Percentiles rank a stretch among this genome's conserved stretches.
These are phyloP conservation scores for Podaxis sp. DNA, from an alignment of 768 basidiomycete species.

Conservation along the genomic window DNA sequence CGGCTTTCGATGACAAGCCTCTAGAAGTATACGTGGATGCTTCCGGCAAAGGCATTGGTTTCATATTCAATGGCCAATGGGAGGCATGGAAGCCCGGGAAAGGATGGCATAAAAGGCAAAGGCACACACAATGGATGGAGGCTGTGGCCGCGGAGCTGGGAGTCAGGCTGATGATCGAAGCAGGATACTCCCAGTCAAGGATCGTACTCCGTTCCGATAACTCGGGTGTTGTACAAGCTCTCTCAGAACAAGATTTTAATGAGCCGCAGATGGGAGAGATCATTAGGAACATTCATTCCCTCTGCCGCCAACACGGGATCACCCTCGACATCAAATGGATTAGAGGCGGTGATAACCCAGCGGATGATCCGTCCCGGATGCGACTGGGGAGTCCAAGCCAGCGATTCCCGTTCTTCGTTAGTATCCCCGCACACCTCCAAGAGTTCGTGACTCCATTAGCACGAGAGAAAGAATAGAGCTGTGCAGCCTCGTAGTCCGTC, in stretches of 20 bases:
- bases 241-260: conserved; percentile 26
- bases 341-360: conserved; percentile 30
- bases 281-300: conserved; percentile 26
- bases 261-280: conserved; percentile 27
- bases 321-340: conserved; percentile 29
- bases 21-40: neutral
- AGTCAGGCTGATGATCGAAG: conserved; percentile 28
- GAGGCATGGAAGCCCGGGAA: conserved; percentile 37
- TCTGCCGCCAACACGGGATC: conserved; percentile 23
- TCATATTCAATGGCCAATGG: conserved; percentile 34
- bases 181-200: conserved; percentile 21
- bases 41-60: neutral
- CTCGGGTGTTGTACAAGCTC: conserved; percentile 34
- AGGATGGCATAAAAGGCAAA: conserved; percentile 27
- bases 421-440: conserved; percentile 10
- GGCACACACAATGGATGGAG: conserved; percentile 45
- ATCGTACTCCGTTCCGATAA: conserved; percentile 42
- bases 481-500: neutral
- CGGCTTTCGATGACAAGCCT: neutral
- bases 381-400: conserved; percentile 11
- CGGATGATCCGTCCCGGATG: conserved; percentile 32
- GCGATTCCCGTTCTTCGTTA: conserved; percentile 16
- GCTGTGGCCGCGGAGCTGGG: conserved; percentile 45
- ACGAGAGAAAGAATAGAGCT: neutral
- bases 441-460: conserved; percentile 2